Evolutionary conservation across 768 basidiomycete species (phyloP).

Genomic region (Naganishia antarctica): DNA sequence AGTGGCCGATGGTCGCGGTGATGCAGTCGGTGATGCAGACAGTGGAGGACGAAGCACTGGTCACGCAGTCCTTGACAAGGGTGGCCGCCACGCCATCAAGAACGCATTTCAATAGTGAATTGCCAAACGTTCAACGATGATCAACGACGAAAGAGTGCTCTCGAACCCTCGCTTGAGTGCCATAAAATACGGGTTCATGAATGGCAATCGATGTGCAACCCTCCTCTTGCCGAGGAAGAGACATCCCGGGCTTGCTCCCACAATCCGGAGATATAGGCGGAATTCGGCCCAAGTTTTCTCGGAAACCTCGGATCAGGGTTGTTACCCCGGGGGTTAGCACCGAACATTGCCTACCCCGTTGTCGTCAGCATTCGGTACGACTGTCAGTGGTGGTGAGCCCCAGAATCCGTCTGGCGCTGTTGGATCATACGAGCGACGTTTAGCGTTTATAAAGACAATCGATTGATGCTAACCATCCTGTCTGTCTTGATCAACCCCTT

Average conservation of each 20-base stretch:
- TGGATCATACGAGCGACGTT: not conserved
- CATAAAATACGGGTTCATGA: too few relatives aligned
- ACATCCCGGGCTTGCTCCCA: not conserved
- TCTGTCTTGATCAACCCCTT: not conserved
- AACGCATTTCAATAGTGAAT: too few relatives aligned
- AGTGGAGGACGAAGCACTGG: not conserved
- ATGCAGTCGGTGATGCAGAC: not conserved
- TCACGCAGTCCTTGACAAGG: too few relatives aligned
- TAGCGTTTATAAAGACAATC: conserved; percentile 6
- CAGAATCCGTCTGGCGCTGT: too few relatives aligned
- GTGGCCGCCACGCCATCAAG: too few relatives aligned
- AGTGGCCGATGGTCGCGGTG: not conserved
- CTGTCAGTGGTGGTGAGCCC: too few relatives aligned
- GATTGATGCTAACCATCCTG: not conserved
- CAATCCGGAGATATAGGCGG: not conserved
- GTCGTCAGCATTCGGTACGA: too few relatives aligned
- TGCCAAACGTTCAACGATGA: too few relatives aligned
- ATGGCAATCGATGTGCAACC: too few relatives aligned
- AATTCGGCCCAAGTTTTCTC: not conserved
- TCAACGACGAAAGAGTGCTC: too few relatives aligned
- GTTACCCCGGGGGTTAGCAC: not conserved
- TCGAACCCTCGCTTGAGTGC: too few relatives aligned
- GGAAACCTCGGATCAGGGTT: not conserved
- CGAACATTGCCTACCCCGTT: not conserved
- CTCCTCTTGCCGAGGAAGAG: too few relatives aligned